phyloP scores from a whole-genome alignment of 371 early-diverging fungal species.

The Sporodiniella umbellata region DNA sequence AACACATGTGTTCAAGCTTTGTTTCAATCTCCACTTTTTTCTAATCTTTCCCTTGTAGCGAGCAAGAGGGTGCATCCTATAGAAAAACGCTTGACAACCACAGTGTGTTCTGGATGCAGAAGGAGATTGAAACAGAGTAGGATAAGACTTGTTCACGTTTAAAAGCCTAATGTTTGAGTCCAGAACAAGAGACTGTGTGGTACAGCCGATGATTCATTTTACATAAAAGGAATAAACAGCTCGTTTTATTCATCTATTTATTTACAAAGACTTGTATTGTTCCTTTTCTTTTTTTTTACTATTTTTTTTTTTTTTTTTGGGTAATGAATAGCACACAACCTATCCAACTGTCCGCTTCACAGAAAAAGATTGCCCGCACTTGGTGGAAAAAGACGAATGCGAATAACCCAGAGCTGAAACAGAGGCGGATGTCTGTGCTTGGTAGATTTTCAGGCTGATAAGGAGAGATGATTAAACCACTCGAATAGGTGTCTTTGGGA shows the following conservation, averaged over 20 bases:
- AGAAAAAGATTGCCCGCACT: conserved; percentile 28
- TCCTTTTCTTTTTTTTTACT: conserved; percentile 1
- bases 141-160: no score
- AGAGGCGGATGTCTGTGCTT: not conserved
- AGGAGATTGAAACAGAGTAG: no score
- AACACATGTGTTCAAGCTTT: no score
- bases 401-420: conserved; percentile 8
- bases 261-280: not conserved
- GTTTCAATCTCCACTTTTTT: no score
- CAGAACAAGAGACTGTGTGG: no score
- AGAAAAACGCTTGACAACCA: no score
- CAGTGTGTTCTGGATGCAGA: no score
- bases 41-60: no score
- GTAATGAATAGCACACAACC: conserved; percentile 10
- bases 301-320: conserved; percentile 3
- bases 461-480: not conserved
- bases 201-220: not conserved
- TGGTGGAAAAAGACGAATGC: conserved; percentile 42
- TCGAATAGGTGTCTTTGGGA: conserved; percentile 36
- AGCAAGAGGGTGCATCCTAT: no score
- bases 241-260: no score
- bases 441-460: not conserved
- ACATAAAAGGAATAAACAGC: not conserved
- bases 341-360: conserved; percentile 19
- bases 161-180: no score